phyloP scores from a whole-genome alignment of 352 stramenopile species.

The Phytophthora rubi region DNA sequence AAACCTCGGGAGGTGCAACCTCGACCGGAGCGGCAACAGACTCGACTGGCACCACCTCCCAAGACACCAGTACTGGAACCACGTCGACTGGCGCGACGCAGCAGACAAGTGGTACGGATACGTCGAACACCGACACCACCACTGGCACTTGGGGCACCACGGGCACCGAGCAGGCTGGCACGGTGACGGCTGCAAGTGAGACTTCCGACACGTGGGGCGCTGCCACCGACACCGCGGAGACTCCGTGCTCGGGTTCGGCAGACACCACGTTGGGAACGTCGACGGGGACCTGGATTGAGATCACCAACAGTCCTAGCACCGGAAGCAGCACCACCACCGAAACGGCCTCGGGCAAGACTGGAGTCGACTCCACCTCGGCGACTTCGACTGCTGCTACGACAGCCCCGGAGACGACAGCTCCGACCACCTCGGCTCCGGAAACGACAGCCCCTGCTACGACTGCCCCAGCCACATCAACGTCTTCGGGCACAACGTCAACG shows the following conservation, averaged over 20 bases:
- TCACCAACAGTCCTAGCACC: conserved; percentile 30
- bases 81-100: conserved; percentile 11
- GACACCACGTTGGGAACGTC: conserved; percentile 19
- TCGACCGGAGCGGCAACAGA: conserved; percentile 6
- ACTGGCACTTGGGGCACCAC: conserved; percentile 9
- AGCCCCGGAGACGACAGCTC: neutral
- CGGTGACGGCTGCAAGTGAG: conserved; percentile 12
- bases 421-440: neutral
- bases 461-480: conserved; percentile 1
- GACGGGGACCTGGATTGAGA: conserved; percentile 27
- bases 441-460: conserved; percentile 16
- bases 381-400: conserved; percentile 3
- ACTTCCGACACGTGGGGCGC: conserved; percentile 11
- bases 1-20: neutral
- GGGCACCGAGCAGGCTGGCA: conserved; percentile 5
- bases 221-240: conserved; percentile 12
- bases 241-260: conserved; percentile 27
- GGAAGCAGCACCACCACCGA: conserved; percentile 8
- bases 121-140: conserved; percentile 1
- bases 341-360: conserved; percentile 2
- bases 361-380: conserved; percentile 6
- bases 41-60: conserved; percentile 1
- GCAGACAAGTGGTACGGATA: neutral
- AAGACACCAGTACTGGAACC: neutral
- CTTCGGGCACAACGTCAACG: conserved; percentile 6